Evolutionary conservation across 441 rosid species (phyloP).

Genomic region (Dalechampia spathulata): DNA sequence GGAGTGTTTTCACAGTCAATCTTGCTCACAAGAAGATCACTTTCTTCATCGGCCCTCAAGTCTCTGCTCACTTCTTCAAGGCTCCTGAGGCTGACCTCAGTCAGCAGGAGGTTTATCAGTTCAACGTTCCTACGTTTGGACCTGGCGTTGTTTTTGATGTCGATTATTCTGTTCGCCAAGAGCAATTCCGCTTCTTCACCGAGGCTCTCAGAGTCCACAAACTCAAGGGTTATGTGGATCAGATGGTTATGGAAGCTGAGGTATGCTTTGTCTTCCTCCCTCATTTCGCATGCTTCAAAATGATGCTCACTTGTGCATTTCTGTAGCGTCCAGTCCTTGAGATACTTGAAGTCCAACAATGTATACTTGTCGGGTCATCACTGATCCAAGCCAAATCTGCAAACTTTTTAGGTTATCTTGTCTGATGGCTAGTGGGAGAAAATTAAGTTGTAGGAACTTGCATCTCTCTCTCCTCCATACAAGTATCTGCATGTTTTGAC

Average conservation of each 20-base stretch:
- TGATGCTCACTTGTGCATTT: too few species aligned
- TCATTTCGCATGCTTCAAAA: not conserved
- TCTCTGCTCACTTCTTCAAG: constrained; percentile 95
- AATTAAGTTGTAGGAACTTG: too few species aligned
- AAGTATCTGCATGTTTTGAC: too few species aligned
- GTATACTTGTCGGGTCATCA: too few species aligned
- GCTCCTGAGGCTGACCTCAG: constrained; percentile 87
- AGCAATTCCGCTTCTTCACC: constrained; percentile 95
- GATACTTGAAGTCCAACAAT: too few species aligned
- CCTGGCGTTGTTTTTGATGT: constrained; percentile 99
- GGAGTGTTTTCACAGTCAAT: constrained; percentile 88
- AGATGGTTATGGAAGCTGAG: constrained; percentile 95
- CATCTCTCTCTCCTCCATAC: too few species aligned
- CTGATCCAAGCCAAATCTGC: too few species aligned
- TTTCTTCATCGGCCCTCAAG: constrained; percentile 94
- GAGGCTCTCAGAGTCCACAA: constrained; percentile 82
- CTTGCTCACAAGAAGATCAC: constrained; percentile 75
- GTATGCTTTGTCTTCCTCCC: constrained; percentile 19
- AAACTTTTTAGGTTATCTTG: too few species aligned
- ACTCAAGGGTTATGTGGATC: constrained; percentile 92
- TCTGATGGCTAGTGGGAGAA: too few species aligned
- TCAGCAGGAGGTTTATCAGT: constrained; percentile 97
- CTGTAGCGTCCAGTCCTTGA: too few species aligned
- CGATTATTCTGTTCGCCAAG: constrained; percentile 84
- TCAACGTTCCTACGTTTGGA: constrained; percentile 97